These are phyloP conservation scores for Pythium angustatum DNA, from an alignment of 352 stramenopile species.

Conservation along the genomic window DNA sequence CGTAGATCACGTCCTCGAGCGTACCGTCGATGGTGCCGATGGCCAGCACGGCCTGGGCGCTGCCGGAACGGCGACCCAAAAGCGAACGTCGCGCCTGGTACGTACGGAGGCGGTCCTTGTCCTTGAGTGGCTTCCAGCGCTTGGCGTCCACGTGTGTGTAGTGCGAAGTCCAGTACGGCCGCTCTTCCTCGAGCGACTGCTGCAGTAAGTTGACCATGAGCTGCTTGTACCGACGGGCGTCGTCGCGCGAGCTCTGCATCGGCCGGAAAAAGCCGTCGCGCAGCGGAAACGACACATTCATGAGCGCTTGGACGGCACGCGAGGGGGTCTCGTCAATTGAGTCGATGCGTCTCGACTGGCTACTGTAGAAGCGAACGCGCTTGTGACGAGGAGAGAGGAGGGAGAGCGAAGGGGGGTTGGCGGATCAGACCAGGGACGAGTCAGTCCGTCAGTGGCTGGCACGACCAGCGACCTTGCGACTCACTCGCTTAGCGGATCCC, in stretches of 20 bases:
- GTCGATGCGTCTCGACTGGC: too few species aligned
- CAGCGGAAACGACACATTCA: conserved; percentile 31
- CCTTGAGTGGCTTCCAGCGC: conserved; percentile 24
- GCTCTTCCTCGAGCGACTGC: conserved; percentile 25
- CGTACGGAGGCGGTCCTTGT: conserved; percentile 18
- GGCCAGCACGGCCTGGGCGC: conserved; percentile 34
- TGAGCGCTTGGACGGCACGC: too few species aligned
- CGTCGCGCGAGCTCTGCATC: conserved; percentile 12
- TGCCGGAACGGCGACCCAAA: not conserved
- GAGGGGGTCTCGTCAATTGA: too few species aligned
- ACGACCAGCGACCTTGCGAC: too few species aligned
- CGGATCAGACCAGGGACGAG: too few species aligned
- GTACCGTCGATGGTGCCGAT: conserved; percentile 51
- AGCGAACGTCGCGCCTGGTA: conserved; percentile 14
- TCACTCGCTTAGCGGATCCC: too few species aligned
- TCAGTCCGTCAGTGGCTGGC: too few species aligned
- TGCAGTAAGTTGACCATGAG: conserved; percentile 10
- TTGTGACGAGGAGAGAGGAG: too few species aligned
- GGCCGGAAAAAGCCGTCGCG: conserved; percentile 26
- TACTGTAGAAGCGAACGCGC: too few species aligned
- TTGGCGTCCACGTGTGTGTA: conserved; percentile 19
- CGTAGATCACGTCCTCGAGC: conserved; percentile 70
- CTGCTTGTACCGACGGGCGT: conserved; percentile 14
- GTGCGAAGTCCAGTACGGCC: conserved; percentile 13
- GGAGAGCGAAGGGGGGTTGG: too few species aligned